Conservation (phyloP, 495 filamentous ascomycete genomes). For the Penicillium chermesinum region DNA sequence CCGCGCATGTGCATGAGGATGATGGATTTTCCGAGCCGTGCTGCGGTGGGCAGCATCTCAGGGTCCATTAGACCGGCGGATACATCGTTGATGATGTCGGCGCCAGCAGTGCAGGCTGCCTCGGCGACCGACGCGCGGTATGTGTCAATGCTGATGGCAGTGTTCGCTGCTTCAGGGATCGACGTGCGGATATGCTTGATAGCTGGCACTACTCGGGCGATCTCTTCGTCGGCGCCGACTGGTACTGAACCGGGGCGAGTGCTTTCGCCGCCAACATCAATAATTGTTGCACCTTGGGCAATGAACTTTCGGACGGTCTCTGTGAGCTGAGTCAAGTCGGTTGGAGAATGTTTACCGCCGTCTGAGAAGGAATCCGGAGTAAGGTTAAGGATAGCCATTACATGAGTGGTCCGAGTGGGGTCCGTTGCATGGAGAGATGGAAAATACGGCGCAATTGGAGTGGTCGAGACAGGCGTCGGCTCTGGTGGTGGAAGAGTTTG, state of each 20-base stretch:
- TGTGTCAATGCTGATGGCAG: constrained; percentile 84
- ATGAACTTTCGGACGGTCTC: constrained; percentile 55
- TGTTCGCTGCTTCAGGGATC: constrained; percentile 52
- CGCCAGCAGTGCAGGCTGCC: constrained; percentile 73
- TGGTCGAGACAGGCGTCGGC: constrained; percentile 57
- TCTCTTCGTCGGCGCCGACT: constrained; percentile 66
- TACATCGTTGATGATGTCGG: constrained; percentile 93
- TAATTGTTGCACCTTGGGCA: constrained; percentile 65
- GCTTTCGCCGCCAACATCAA: constrained; percentile 92
- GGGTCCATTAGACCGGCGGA: constrained; percentile 76
- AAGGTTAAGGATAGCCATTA: constrained; percentile 95
- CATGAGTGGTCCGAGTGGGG: constrained; percentile 59
- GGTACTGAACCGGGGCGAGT: constrained; percentile 69
- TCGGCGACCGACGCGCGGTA: constrained; percentile 84
- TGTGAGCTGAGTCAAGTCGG: constrained; percentile 35
- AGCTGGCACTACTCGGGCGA: constrained; percentile 69
- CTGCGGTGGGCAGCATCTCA: constrained; percentile 77
- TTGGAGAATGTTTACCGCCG: constrained; percentile 58
- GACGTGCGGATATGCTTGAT: constrained; percentile 65
- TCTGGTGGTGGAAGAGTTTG: constrained; percentile 53
- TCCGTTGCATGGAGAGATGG: constrained; percentile 59
- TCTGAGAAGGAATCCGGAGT: constrained; percentile 98
- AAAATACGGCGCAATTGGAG: constrained; percentile 56
- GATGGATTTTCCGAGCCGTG: constrained; percentile 71
- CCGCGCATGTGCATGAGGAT: constrained; percentile 97